phyloP scores from a whole-genome alignment of 257 asterid genomes.

The Echites panduratus region DNA sequence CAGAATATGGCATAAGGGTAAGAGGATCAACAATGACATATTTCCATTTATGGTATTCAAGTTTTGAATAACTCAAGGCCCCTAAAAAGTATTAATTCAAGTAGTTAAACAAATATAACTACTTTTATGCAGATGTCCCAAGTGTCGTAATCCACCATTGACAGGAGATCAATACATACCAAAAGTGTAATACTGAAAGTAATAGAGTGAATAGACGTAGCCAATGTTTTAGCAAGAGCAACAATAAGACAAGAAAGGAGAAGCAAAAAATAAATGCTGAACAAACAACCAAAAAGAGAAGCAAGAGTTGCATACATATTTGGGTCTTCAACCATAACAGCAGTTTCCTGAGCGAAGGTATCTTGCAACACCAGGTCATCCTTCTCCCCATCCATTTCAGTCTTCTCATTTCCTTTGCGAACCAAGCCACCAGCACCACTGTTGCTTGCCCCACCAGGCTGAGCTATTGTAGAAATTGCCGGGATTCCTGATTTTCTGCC shows the following conservation, averaged over 20 bases:
- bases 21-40: not conserved
- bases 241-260: not conserved
- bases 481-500: constrained; percentile 82
- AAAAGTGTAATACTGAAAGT: not conserved
- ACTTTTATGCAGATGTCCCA: not conserved
- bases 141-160: not conserved
- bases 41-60: not conserved
- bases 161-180: not conserved
- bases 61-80: not conserved
- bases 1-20: not conserved
- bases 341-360: constrained; percentile 98
- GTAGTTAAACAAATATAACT: not conserved
- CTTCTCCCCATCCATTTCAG: constrained; percentile 74
- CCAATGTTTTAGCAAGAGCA: not conserved
- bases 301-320: constrained; percentile 49
- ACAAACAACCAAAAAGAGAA: not conserved
- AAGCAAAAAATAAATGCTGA: not conserved
- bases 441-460: constrained; percentile 19
- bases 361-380: constrained; percentile 96
- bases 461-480: constrained; percentile 40
- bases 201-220: not conserved
- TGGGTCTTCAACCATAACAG: constrained; percentile 96
- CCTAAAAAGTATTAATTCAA: not conserved
- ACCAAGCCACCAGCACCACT: constrained; percentile 27
- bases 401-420: constrained; percentile 46